Evolutionary conservation across 2,329 filamentous ascomycete genomes (phyloP).

Genomic region (Exophiala alcalophila): DNA sequence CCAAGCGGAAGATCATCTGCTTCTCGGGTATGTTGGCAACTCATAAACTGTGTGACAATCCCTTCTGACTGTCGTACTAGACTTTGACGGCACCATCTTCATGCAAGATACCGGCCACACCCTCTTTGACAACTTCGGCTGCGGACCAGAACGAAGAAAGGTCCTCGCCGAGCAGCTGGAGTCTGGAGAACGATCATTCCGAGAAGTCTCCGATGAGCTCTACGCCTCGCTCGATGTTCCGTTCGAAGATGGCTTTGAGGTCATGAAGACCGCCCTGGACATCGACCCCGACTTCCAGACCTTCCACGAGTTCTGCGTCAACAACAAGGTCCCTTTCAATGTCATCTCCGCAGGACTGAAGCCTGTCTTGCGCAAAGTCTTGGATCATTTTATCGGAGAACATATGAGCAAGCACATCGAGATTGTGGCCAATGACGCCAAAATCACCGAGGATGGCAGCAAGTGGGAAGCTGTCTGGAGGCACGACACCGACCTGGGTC

Average conservation of each 20-base stretch:
- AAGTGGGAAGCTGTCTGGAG: conserved; percentile 66
- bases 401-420: conserved; percentile 58
- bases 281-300: conserved; percentile 62
- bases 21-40: conserved; percentile 43
- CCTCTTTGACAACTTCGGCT: conserved; percentile 64
- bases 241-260: conserved; percentile 64
- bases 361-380: conserved; percentile 59
- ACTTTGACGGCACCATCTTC: conserved; percentile 71
- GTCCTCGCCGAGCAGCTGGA: conserved; percentile 63
- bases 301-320: conserved; percentile 64
- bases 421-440: conserved; percentile 66
- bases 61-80: no score
- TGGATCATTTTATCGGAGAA: conserved; percentile 64
- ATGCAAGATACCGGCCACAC: conserved; percentile 69
- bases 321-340: conserved; percentile 64
- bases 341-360: conserved; percentile 67
- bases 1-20: conserved; percentile 46
- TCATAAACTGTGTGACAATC: no score
- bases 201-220: conserved; percentile 70
- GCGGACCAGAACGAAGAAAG: conserved; percentile 55
- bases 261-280: conserved; percentile 60
- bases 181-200: conserved; percentile 62
- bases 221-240: conserved; percentile 65
- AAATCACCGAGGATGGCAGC: conserved; percentile 57
- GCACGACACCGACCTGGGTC: conserved; percentile 62